Evolutionary conservation across 2,329 filamentous ascomycete genomes (phyloP).

Genomic region (Trichoderma gracile): DNA sequence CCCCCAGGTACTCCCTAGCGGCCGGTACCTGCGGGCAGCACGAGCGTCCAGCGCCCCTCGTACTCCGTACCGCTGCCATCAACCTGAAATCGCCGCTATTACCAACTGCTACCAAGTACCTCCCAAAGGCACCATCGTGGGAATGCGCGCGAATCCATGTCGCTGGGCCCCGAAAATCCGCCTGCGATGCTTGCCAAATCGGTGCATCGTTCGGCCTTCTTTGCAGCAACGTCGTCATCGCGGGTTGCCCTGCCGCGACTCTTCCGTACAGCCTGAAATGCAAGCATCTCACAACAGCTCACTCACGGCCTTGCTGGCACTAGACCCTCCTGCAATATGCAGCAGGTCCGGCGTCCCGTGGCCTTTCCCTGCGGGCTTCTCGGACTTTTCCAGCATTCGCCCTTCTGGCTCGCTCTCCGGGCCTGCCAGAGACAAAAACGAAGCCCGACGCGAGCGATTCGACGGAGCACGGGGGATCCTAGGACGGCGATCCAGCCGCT

Average conservation of each 20-base stretch:
- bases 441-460: not conserved
- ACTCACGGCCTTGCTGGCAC: not conserved
- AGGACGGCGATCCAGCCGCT: constrained; percentile 20
- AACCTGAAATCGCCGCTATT: too few species aligned
- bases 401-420: not conserved
- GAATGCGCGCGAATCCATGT: not conserved
- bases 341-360: constrained; percentile 12
- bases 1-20: constrained; percentile 7
- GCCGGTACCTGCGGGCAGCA: constrained; percentile 1
- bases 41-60: not conserved
- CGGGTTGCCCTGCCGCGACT: not conserved
- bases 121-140: too few species aligned
- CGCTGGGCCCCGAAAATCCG: not conserved
- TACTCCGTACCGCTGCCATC: not conserved
- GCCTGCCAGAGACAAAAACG: not conserved
- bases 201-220: not conserved
- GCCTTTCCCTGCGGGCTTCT: not conserved
- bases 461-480: constrained; percentile 9
- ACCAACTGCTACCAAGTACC: too few species aligned
- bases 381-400: not conserved
- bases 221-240: constrained; percentile 18
- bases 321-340: not conserved
- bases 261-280: too few species aligned
- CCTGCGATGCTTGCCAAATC: not conserved
- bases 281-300: too few species aligned